Base-by-base conservation (phyloP, 495 filamentous ascomycete species). In the Penicillium longicatenatum region DNA sequence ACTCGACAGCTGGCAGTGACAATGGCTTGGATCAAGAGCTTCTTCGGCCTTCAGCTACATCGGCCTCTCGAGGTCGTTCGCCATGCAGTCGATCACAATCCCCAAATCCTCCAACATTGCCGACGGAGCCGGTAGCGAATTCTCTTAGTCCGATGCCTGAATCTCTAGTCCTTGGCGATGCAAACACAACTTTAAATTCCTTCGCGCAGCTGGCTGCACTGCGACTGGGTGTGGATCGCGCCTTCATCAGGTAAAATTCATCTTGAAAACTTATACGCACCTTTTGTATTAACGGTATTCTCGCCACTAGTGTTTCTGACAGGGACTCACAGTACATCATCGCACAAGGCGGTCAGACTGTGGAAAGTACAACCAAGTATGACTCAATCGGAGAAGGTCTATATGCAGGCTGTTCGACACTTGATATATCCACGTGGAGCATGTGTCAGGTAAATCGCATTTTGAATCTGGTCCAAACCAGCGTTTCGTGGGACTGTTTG, bases 111-210 rank as follows among this genome's bases (percentile, higher is more conserved):
- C n/a, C 14, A 31, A 16, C 31, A 11, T 53, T 49, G 3, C 2
- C 31, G 9, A 29, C 54, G 44, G 22, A 48, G 17, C 41, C 56
- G 20, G 21, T 37, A 2, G 43, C 17, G 12, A 49, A 47, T 17
- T 39, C 52, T 1, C 41, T 58, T n/a, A 31, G 54, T 6, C 47
- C 63, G 1, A 26, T 68, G 3, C 62, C 66, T 20, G 68, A 71
- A 17, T 57, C 64, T 2, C 24, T 70, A 16, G 48, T 67, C 8
- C 31, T 74, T 14, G 69, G 69, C 12, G 61, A 65, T 22, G 55
- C 66, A 6, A 89, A 89, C 65, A 75, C 81, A 3, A 83, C 82
- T n/a, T 72, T 91, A 19, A 79, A 67, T 6, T 82, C 81, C 4
- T 74, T 76, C 55, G 75, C 77, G 6, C 79, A 82, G 39, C 58